Evolutionary conservation across 1,284 basidiomycete genomes (phyloP).

Genomic region (Tilletia caries): DNA sequence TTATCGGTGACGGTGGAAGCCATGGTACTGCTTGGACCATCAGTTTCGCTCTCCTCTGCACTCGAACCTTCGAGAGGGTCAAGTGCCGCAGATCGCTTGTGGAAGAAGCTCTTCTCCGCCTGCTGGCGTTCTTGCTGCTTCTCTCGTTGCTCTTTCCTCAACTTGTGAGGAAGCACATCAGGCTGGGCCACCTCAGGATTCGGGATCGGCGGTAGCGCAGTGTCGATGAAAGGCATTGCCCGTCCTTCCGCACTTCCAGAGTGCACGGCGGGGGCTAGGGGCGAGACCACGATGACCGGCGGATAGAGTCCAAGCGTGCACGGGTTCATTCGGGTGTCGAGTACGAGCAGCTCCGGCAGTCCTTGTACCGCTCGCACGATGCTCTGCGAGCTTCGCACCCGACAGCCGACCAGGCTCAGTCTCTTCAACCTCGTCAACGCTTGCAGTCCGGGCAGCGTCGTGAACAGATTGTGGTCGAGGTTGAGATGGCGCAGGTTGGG

Average conservation of each 20-base stretch:
- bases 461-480: slow-evolving; percentile 51
- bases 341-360: slow-evolving; percentile 35
- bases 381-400: slow-evolving; percentile 34
- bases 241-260: slow-evolving; percentile 16
- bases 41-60: slow-evolving; percentile 17
- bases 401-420: slow-evolving; percentile 45
- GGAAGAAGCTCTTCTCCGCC: slow-evolving; percentile 48
- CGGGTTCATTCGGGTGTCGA: slow-evolving; percentile 47
- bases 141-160: slow-evolving; percentile 11
- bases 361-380: slow-evolving; percentile 37
- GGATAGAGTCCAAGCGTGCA: slow-evolving; percentile 50
- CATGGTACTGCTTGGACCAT: slow-evolving; percentile 22
- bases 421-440: slow-evolving; percentile 43
- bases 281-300: slow-evolving; percentile 28
- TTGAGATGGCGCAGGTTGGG: slow-evolving; percentile 91
- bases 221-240: neutral
- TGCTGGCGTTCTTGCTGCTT: slow-evolving; percentile 25
- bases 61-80: slow-evolving; percentile 19
- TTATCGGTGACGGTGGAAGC: neutral
- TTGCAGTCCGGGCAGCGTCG: slow-evolving; percentile 31
- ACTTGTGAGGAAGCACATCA: slow-evolving; percentile 19
- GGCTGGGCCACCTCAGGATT: slow-evolving; percentile 44
- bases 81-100: slow-evolving; percentile 30
- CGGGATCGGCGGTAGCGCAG: slow-evolving; percentile 38
- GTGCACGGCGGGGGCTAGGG: slow-evolving; percentile 3